Percentiles rank a stretch among this genome's conserved stretches.
phyloP scores from a whole-genome alignment of 129 eudicot species.

The Solidago caesia region DNA sequence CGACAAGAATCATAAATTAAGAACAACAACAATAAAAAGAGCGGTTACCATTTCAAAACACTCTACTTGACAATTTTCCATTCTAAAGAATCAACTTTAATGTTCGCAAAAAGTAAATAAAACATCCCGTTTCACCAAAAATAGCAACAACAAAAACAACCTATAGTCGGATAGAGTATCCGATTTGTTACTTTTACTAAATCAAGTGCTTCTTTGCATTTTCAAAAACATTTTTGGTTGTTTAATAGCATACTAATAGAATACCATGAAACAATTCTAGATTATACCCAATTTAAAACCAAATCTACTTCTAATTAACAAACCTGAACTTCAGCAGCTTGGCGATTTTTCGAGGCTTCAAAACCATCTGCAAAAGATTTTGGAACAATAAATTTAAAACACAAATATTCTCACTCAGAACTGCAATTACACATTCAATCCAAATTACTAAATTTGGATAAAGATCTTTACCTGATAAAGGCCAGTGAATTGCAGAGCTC shows the following conservation, averaged over 20 bases:
- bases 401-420: constrained; percentile 12
- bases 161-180: not conserved
- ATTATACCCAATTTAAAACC: no score
- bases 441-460: constrained; percentile 26
- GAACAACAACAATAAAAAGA: not conserved
- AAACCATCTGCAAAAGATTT: constrained; percentile 34
- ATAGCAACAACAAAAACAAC: not conserved
- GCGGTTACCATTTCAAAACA: constrained; percentile 5
- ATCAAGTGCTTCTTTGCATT: not conserved
- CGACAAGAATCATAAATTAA: not conserved
- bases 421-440: constrained; percentile 11
- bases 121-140: constrained; percentile 6
- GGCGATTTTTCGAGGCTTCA: constrained; percentile 35
- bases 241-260: not conserved
- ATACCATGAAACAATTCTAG: not conserved
- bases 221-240: not conserved
- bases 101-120: not conserved
- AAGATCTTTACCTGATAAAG: constrained; percentile 42
- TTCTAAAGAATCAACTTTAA: not conserved
- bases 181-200: not conserved
- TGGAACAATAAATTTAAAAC: constrained; percentile 10
- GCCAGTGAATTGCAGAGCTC: constrained; percentile 51
- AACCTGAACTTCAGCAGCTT: constrained; percentile 60
- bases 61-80: not conserved
- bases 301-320: not conserved